Percentiles rank a stretch among this genome's conserved stretches.
phyloP scores from a whole-genome alignment of 2,329 filamentous ascomycete species.

The Colletotrichum gloeosporioides region DNA sequence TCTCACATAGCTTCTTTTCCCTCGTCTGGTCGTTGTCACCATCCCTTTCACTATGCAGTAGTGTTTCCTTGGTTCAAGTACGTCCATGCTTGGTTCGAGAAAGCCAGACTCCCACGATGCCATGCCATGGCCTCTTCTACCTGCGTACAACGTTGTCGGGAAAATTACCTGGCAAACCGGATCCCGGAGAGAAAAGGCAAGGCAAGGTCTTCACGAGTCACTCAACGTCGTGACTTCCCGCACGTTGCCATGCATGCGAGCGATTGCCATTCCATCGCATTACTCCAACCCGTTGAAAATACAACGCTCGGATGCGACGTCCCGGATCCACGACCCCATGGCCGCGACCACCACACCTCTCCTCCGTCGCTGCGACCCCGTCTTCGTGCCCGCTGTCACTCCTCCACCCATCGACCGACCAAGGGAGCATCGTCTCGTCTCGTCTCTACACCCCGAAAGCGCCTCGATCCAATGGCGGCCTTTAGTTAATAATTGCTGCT shows the following conservation, averaged over 20 bases:
- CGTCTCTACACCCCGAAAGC: background rate
- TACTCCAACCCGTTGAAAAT: background rate
- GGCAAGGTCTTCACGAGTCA: background rate
- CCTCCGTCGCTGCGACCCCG: background rate
- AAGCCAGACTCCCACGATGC: background rate
- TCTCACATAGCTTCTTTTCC: background rate
- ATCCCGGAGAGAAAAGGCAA: background rate
- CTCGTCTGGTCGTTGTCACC: background rate
- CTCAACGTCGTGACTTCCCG: background rate
- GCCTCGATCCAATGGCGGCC: background rate
- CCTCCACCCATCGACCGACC: background rate
- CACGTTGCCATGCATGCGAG: background rate
- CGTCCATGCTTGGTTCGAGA: background rate
- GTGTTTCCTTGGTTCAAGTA: background rate
- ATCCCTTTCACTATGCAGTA: background rate
- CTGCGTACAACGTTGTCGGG: background rate
- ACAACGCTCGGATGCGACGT: constrained; percentile 2
- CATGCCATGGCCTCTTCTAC: background rate
- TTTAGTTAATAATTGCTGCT: background rate
- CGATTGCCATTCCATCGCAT: background rate
- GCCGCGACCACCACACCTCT: background rate
- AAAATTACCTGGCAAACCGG: background rate
- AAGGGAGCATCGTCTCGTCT: constrained; percentile 6
- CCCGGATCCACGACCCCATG: background rate
- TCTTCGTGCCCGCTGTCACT: background rate